These are phyloP conservation scores for Coniochaeta ligniaria DNA, from an alignment of 2,329 filamentous ascomycete species.

Conservation along the genomic window DNA sequence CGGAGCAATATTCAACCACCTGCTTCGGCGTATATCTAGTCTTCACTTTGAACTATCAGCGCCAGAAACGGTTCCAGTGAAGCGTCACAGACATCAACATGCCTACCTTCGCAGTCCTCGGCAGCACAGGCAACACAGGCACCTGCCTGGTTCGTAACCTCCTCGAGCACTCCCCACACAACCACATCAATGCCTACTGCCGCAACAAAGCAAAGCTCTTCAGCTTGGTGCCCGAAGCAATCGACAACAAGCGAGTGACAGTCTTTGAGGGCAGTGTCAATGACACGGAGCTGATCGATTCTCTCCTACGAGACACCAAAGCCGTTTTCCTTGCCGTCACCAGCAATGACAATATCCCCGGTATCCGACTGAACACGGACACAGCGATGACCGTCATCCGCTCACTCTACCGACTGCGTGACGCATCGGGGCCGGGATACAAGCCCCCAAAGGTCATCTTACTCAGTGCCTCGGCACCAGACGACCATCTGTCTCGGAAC, in stretches of 20 bases:
- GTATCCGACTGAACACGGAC: slow-evolving; percentile 28
- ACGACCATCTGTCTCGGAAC: slow-evolving; percentile 24
- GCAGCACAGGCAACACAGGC: slow-evolving; percentile 36
- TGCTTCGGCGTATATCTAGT: background rate
- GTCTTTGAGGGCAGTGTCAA: slow-evolving; percentile 34
- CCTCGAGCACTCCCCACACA: slow-evolving; percentile 18
- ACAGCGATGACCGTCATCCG: slow-evolving; percentile 24
- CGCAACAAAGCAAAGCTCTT: slow-evolving; percentile 32
- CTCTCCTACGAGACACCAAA: slow-evolving; percentile 24
- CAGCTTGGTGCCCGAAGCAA: slow-evolving; percentile 22
- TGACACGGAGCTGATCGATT: slow-evolving; percentile 27
- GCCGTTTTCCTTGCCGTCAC: slow-evolving; percentile 32
- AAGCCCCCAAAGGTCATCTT: slow-evolving; percentile 33
- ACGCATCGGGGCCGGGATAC: slow-evolving; percentile 16
- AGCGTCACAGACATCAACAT: background rate
- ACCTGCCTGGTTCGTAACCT: slow-evolving; percentile 30
- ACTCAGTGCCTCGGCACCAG: slow-evolving; percentile 33
- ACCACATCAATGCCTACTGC: slow-evolving; percentile 33
- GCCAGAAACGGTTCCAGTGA: background rate
- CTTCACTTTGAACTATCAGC: background rate
- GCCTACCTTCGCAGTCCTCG: slow-evolving; percentile 29
- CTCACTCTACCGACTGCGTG: slow-evolving; percentile 22
- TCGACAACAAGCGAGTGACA: slow-evolving; percentile 21
- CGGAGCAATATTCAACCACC: background rate
- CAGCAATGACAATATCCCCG: slow-evolving; percentile 36